Evolutionary conservation across 805 yeast species (phyloP).

Genomic region (Cyberlindnera galapagoensis): DNA sequence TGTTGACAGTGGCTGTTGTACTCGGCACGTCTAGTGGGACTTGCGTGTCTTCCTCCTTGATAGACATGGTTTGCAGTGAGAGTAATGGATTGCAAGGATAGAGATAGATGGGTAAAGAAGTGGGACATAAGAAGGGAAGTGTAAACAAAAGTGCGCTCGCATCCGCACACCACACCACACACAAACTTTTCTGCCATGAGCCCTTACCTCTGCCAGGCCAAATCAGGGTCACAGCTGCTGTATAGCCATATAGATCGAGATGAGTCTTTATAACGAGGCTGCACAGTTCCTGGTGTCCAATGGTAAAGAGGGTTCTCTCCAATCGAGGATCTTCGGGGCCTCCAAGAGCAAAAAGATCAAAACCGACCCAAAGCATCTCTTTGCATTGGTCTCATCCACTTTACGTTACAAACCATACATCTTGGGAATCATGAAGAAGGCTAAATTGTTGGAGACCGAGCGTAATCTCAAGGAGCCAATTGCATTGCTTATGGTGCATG

Average conservation of each 20-base stretch:
- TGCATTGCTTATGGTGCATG: constrained; percentile 69
- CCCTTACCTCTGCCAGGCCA: not conserved
- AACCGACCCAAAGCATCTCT: constrained; percentile 77
- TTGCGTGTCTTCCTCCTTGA: constrained; percentile 2
- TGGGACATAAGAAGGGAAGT: constrained; percentile 3
- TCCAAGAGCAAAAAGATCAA: constrained; percentile 41
- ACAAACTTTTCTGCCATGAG: not conserved
- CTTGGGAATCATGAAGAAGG: constrained; percentile 52
- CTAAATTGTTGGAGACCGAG: constrained; percentile 55
- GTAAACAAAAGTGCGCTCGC: constrained; percentile 6
- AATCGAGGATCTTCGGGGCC: constrained; percentile 44
- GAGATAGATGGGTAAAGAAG: not conserved
- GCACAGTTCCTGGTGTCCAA: constrained; percentile 23
- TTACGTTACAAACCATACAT: constrained; percentile 64
- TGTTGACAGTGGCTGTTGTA: no score
- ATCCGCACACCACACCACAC: constrained; percentile 8
- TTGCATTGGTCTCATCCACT: constrained; percentile 77
- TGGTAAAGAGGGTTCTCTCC: constrained; percentile 47
- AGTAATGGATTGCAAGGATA: not conserved
- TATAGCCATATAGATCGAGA: no score
- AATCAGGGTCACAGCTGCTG: constrained; percentile 1
- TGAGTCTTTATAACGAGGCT: constrained; percentile 32
- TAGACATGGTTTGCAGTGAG: constrained; percentile 4
- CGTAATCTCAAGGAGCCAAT: constrained; percentile 46
- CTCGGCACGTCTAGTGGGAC: no score